phyloP scores from a whole-genome alignment of 2,329 filamentous ascomycete species.

The Alternaria arbusti region DNA sequence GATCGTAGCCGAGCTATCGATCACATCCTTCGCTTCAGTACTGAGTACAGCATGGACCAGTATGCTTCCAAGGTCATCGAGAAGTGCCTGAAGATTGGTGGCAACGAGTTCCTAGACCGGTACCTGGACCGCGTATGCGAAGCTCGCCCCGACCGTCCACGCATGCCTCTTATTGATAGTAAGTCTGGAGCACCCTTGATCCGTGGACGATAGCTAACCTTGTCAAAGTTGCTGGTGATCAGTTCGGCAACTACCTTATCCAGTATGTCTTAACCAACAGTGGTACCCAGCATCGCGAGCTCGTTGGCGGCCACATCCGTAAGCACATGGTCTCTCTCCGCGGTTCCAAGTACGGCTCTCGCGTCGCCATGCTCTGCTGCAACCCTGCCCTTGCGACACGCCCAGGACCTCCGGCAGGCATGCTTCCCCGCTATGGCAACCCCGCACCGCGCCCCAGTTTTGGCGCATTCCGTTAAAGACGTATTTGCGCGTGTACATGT shows the following conservation, averaged over 20 bases:
- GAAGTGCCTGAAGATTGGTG: conserved; percentile 97
- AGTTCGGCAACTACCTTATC: conserved; percentile 98
- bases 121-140: conserved; percentile 96
- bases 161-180: conserved; percentile 96
- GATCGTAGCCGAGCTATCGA: conserved; percentile 95
- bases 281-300: conserved; percentile 84
- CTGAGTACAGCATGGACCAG: conserved; percentile 98
- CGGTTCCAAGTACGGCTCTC: conserved; percentile 97
- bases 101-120: conserved; percentile 84
- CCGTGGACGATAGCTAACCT: conserved; percentile 18
- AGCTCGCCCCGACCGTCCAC: conserved; percentile 85
- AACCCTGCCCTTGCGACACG: conserved; percentile 90
- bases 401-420: conserved; percentile 79
- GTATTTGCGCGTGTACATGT: conserved; percentile 16
- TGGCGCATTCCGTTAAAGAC: conserved; percentile 36
- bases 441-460: conserved; percentile 35
- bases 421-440: conserved; percentile 47
- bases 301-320: conserved; percentile 89
- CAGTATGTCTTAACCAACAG: conserved; percentile 96
- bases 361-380: conserved; percentile 98
- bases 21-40: conserved; percentile 90
- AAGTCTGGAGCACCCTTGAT: conserved; percentile 38
- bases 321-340: conserved; percentile 99
- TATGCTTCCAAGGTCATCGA: conserved; percentile 99
- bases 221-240: conserved; percentile 81